Evolutionary conservation across 176 grass and related monocot species (phyloP).

Genomic region (Hyparrhenia diplandra): DNA sequence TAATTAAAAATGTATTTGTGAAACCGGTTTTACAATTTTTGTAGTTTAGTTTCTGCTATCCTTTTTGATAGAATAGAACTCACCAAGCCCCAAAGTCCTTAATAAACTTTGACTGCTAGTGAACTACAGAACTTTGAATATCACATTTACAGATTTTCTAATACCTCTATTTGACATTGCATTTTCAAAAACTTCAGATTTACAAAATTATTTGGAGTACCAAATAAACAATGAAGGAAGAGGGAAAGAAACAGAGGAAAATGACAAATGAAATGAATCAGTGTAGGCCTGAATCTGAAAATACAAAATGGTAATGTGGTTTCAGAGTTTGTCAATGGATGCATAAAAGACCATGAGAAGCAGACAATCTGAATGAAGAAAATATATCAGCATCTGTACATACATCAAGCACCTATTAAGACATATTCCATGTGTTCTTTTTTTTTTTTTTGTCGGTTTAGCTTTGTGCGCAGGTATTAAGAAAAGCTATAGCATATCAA

Average conservation of each 20-base stretch:
- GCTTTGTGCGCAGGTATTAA: neutral
- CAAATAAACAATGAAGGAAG: neutral
- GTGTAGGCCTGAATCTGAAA: neutral
- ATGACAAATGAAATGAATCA: neutral
- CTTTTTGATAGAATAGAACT: neutral
- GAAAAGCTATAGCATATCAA: neutral
- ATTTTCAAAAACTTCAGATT: neutral
- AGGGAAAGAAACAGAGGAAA: neutral
- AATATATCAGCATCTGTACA: neutral
- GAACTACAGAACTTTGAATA: neutral
- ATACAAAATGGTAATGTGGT: neutral
- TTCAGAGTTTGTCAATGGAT: neutral
- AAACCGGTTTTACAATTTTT: neutral
- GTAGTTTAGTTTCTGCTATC: neutral
- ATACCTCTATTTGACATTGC: neutral
- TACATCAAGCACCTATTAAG: no score
- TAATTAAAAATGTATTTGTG: neutral
- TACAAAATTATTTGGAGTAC: neutral
- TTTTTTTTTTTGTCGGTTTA: neutral
- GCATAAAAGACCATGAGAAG: neutral
- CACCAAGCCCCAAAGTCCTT: neutral
- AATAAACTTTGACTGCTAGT: neutral
- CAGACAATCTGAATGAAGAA: neutral
- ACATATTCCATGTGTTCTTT: no score
- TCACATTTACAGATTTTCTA: neutral